Percentiles rank a stretch among this genome's conserved stretches.
These are phyloP conservation scores for Hyphodiscus sp. DNA, from an alignment of 2,329 filamentous ascomycete species.

Conservation along the genomic window DNA sequence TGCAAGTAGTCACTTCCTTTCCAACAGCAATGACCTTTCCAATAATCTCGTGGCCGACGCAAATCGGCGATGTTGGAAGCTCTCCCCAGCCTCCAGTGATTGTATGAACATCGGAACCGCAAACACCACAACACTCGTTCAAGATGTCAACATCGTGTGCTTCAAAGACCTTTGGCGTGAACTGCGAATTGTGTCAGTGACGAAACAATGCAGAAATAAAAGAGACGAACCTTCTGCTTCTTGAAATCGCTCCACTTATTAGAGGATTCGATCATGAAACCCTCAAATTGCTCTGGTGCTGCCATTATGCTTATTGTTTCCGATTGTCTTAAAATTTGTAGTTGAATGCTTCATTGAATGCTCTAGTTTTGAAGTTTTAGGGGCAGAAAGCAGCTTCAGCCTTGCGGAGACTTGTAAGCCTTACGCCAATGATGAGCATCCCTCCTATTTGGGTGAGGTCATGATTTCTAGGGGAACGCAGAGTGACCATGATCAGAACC, in stretches of 20 bases:
- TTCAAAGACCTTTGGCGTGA: slow-evolving; percentile 74
- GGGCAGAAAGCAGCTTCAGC: neutral
- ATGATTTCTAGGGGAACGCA: too few relatives aligned
- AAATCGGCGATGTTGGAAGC: slow-evolving; percentile 1
- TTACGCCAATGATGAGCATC: too few relatives aligned
- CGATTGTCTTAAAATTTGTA: neutral
- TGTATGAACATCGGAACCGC: slow-evolving; percentile 65
- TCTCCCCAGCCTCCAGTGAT: slow-evolving; percentile 32
- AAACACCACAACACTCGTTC: slow-evolving; percentile 62
- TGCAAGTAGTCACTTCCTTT: slow-evolving; percentile 49
- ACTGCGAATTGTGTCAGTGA: slow-evolving; percentile 5
- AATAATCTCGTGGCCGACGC: slow-evolving; percentile 42
- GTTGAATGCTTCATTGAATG: slow-evolving; percentile 2
- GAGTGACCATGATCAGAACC: neutral
- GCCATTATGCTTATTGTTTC: slow-evolving; percentile 22
- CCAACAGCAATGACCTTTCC: slow-evolving; percentile 41
- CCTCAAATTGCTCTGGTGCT: slow-evolving; percentile 49
- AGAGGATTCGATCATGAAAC: slow-evolving; percentile 45
- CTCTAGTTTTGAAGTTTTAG: neutral
- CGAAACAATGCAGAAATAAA: neutral
- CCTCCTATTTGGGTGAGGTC: too few relatives aligned
- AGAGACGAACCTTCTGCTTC: slow-evolving; percentile 17
- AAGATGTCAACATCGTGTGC: slow-evolving; percentile 83
- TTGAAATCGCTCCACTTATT: slow-evolving; percentile 23
- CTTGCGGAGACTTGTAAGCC: too few relatives aligned